These are phyloP conservation scores for Gamarada debralockiae DNA, from an alignment of 495 filamentous ascomycete genomes.

Conservation along the genomic window DNA sequence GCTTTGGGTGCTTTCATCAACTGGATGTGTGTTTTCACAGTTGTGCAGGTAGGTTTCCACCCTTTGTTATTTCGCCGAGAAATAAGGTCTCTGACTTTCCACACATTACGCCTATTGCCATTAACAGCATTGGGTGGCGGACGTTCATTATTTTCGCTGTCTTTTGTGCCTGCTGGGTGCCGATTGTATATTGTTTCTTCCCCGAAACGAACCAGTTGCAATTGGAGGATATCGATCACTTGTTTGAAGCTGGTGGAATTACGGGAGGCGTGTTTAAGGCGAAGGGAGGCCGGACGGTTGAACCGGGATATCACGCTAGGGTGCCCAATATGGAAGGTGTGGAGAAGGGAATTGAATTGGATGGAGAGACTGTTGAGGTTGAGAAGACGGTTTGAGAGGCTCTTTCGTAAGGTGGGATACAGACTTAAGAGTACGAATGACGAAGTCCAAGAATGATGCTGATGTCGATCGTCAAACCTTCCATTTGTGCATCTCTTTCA, in stretches of 20 bases:
- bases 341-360: not conserved
- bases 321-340: not conserved
- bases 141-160: constrained; percentile 52
- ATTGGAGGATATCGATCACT: constrained; percentile 70
- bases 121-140: constrained; percentile 40
- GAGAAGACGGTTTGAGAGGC: too few relatives aligned
- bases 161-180: constrained; percentile 66
- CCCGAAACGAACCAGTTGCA: constrained; percentile 68
- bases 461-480: too few relatives aligned
- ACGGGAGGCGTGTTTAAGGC: constrained; percentile 6
- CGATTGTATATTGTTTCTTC: constrained; percentile 68
- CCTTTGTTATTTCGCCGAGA: too few relatives aligned
- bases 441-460: too few relatives aligned
- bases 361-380: too few relatives aligned
- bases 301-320: not conserved
- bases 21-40: constrained; percentile 46
- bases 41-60: too few relatives aligned
- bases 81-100: too few relatives aligned
- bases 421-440: too few relatives aligned
- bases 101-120: constrained; percentile 45
- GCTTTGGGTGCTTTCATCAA: constrained; percentile 20
- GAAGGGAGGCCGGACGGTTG: constrained; percentile 8
- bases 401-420: too few relatives aligned
- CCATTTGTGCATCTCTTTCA: too few relatives aligned
- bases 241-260: constrained; percentile 55